A percentile compares a stretch with the other conserved stretches of the same genome.
These are phyloP conservation scores for Eimeria necatrix DNA, from an alignment of 169 alveolate genomes.

Conservation along the genomic window DNA sequence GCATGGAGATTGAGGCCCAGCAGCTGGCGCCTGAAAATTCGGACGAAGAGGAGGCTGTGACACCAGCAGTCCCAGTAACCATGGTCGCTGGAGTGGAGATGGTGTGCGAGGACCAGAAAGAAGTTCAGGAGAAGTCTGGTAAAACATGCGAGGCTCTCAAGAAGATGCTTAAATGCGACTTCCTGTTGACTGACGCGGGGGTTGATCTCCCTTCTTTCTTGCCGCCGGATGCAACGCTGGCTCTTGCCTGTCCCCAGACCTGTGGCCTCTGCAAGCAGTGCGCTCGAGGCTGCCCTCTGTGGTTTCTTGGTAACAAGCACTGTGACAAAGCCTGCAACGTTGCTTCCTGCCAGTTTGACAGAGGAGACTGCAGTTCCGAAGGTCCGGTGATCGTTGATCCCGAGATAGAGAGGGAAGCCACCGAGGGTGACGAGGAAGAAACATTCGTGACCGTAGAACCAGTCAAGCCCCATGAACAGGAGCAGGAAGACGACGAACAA, in stretches of 20 bases:
- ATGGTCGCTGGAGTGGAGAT: slow-evolving; percentile 58
- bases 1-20: slow-evolving; percentile 35
- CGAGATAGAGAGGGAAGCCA: slow-evolving; percentile 41
- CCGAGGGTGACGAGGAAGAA: slow-evolving; percentile 37
- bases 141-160: slow-evolving; percentile 78
- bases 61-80: slow-evolving; percentile 52
- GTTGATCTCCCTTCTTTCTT: slow-evolving; percentile 77
- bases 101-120: slow-evolving; percentile 77
- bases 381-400: slow-evolving; percentile 21
- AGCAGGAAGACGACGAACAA: slow-evolving; percentile 1
- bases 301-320: slow-evolving; percentile 84
- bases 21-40: slow-evolving; percentile 9
- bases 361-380: slow-evolving; percentile 82
- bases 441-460: not conserved
- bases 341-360: slow-evolving; percentile 85
- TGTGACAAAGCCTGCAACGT: slow-evolving; percentile 86
- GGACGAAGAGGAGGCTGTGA: slow-evolving; percentile 43
- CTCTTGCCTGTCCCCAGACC: slow-evolving; percentile 85
- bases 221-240: slow-evolving; percentile 84
- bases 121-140: slow-evolving; percentile 79
- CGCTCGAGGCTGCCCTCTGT: slow-evolving; percentile 85
- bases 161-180: slow-evolving; percentile 79
- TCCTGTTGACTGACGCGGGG: slow-evolving; percentile 79
- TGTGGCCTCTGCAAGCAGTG: slow-evolving; percentile 86
- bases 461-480: not conserved